A percentile compares a stretch with the other conserved stretches of the same genome.
Conservation (phyloP, 805 yeast species). For the Monosporozyma aerobia region DNA sequence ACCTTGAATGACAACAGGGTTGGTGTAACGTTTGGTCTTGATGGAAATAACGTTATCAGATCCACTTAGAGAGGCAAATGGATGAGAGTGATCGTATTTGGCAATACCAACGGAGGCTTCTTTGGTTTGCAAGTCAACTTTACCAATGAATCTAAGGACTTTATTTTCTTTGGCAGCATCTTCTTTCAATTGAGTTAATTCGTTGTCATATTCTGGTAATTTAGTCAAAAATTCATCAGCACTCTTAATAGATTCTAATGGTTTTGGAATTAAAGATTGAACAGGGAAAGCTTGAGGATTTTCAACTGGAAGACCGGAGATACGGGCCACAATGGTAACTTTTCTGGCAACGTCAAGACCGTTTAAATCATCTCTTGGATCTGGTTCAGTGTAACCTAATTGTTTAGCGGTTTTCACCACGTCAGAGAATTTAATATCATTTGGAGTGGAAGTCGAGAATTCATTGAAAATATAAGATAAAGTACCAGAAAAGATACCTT, state of each 20-base stretch:
- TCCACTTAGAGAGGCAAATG: slow-evolving; percentile 92
- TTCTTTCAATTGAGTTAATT: slow-evolving; percentile 65
- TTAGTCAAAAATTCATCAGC: slow-evolving; percentile 72
- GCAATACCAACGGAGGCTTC: slow-evolving; percentile 79
- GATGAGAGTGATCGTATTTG: slow-evolving; percentile 81
- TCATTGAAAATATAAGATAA: slow-evolving; percentile 91
- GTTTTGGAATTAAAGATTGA: slow-evolving; percentile 83
- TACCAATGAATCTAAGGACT: slow-evolving; percentile 90
- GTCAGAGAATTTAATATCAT: slow-evolving; percentile 72
- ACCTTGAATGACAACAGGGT: slow-evolving; percentile 93
- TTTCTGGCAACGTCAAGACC: slow-evolving; percentile 98
- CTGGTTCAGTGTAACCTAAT: slow-evolving; percentile 97
- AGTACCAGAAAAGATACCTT: slow-evolving; percentile 95
- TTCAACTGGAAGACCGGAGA: slow-evolving; percentile 75
- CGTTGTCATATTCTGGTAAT: slow-evolving; percentile 75
- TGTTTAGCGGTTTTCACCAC: slow-evolving; percentile 82
- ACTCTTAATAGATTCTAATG: slow-evolving; percentile 61
- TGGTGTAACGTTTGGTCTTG: slow-evolving; percentile 82
- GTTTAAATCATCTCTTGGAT: slow-evolving; percentile 97
- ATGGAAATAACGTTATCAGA: slow-evolving; percentile 93
- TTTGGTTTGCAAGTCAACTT: slow-evolving; percentile 65
- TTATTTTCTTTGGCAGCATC: slow-evolving; percentile 76
- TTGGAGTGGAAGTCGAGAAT: slow-evolving; percentile 61
- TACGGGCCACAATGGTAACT: slow-evolving; percentile 90
- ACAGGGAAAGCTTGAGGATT: slow-evolving; percentile 92